phyloP scores from a whole-genome alignment of 768 basidiomycete genomes.

The Astraeus odoratus region DNA sequence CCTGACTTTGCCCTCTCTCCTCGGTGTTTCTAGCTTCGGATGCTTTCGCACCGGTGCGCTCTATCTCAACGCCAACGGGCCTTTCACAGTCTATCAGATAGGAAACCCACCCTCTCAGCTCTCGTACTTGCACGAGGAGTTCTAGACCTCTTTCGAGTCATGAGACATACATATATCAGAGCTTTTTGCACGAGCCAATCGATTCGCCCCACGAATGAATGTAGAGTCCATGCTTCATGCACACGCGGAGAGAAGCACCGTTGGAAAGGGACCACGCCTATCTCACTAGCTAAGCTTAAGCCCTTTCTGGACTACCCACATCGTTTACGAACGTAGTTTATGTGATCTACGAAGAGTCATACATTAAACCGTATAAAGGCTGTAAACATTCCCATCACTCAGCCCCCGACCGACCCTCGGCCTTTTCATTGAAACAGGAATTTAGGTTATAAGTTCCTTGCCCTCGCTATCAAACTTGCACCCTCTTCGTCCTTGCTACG shows the following conservation, averaged over 20 bases:
- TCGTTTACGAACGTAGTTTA: not conserved
- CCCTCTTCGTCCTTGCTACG: not conserved
- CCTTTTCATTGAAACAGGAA: not conserved
- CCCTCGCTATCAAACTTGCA: not conserved
- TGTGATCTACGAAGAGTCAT: not conserved
- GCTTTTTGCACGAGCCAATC: no score
- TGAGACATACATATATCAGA: no score
- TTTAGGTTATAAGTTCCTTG: not conserved
- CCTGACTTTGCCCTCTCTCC: no score
- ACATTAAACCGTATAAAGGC: slow-evolving; percentile 1
- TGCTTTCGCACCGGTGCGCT: not conserved
- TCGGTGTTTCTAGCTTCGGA: not conserved
- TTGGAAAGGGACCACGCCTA: not conserved
- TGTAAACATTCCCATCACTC: not conserved
- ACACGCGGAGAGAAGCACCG: not conserved
- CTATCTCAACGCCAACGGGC: not conserved
- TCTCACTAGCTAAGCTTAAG: not conserved
- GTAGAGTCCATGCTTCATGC: no score
- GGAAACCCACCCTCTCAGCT: no score
- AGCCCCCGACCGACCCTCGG: not conserved
- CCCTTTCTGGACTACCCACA: not conserved
- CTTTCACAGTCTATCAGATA: no score
- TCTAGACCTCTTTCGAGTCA: no score
- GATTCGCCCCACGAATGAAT: no score
- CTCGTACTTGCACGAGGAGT: no score